Evolutionary conservation across 306 rosid genomes (phyloP).

Genomic region (Dalbergia oliveri): DNA sequence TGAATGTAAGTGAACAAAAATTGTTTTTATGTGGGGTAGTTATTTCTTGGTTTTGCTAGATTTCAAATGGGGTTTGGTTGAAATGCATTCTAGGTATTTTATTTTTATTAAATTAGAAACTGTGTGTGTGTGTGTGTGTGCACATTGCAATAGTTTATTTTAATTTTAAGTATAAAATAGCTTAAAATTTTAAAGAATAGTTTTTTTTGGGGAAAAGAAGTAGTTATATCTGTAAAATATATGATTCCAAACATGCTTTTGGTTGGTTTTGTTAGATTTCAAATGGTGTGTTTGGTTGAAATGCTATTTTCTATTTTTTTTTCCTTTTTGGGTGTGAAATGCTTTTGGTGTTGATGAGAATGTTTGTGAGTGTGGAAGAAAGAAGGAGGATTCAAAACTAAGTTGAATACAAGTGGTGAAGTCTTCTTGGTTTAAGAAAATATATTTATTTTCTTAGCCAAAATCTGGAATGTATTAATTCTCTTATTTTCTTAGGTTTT

Average conservation of each 20-base stretch:
- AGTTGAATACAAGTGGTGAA: slow-evolving; percentile 5
- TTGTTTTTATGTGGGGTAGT: too few relatives aligned
- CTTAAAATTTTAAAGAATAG: too few relatives aligned
- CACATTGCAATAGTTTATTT: too few relatives aligned
- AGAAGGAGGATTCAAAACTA: neutral
- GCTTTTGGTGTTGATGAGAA: slow-evolving; percentile 29
- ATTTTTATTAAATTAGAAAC: neutral
- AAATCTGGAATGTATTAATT: neutral
- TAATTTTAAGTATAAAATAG: too few relatives aligned
- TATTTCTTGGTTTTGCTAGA: neutral
- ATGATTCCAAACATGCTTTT: too few relatives aligned
- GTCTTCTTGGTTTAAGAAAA: neutral
- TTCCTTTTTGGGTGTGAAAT: neutral
- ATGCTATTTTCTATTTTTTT: neutral
- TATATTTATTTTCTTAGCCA: neutral
- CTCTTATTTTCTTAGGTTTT: neutral
- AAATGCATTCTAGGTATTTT: neutral
- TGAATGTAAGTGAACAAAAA: too few relatives aligned
- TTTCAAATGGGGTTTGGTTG: slow-evolving; percentile 42
- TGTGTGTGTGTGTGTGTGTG: too few relatives aligned
- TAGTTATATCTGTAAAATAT: too few relatives aligned
- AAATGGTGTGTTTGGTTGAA: slow-evolving; percentile 45
- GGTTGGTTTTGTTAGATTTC: slow-evolving; percentile 25
- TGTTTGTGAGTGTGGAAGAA: slow-evolving; percentile 37
- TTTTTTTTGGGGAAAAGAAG: too few relatives aligned